Conservation (phyloP, 2,329 filamentous ascomycete genomes). For the Alternaria angustiovoidea region DNA sequence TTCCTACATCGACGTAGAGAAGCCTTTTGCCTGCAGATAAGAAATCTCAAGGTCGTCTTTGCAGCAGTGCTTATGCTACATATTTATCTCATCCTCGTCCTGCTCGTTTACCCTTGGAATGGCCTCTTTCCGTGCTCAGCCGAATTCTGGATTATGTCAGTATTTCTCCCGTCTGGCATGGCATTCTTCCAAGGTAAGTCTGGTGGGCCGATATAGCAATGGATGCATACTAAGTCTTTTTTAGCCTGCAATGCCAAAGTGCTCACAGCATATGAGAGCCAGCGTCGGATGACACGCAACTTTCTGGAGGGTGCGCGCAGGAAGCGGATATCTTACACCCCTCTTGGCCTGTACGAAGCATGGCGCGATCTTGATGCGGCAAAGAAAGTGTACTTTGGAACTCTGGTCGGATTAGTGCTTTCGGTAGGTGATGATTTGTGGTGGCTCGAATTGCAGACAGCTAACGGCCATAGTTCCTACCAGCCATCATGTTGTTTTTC, state of each 20-base stretch:
- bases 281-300: constrained; percentile 44
- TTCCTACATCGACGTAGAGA: constrained; percentile 40
- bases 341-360: constrained; percentile 39
- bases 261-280: constrained; percentile 47
- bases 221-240: not conserved
- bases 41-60: constrained; percentile 45
- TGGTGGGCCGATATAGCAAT: not conserved
- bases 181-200: constrained; percentile 48
- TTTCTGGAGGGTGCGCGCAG: constrained; percentile 47
- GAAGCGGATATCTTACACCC: constrained; percentile 42
- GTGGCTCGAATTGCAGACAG: not conserved
- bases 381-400: constrained; percentile 46
- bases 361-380: constrained; percentile 44
- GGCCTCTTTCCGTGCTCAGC: constrained; percentile 46
- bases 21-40: constrained; percentile 45
- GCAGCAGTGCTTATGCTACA: constrained; percentile 47
- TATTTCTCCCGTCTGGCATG: constrained; percentile 50
- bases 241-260: constrained; percentile 49
- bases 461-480: constrained; percentile 59
- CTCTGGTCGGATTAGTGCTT: constrained; percentile 37
- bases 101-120: constrained; percentile 50
- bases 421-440: constrained; percentile 33
- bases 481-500: constrained; percentile 68
- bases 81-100: constrained; percentile 46
- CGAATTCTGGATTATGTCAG: constrained; percentile 52